phyloP scores from a whole-genome alignment of 495 filamentous ascomycete species.

The Daldinia concentrica region DNA sequence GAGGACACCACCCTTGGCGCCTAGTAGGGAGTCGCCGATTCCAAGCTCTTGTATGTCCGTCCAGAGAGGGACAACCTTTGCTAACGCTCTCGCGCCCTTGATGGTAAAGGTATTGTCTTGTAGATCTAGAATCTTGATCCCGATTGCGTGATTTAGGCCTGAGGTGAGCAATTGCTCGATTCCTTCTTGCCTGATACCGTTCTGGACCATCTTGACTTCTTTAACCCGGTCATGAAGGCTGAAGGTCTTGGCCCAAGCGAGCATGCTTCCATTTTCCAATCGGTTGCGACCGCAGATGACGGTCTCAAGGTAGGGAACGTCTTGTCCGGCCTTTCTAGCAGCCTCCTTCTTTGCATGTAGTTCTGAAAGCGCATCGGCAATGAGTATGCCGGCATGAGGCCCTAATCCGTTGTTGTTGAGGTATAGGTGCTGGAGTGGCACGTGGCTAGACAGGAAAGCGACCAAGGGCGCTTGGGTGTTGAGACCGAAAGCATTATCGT shows the following conservation, averaged over 20 bases:
- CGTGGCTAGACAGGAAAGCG: constrained; percentile 84
- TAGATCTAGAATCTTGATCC: constrained; percentile 80
- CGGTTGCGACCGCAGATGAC: constrained; percentile 95
- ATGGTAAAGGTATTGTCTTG: constrained; percentile 98
- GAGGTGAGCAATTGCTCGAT: constrained; percentile 78
- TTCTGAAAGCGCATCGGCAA: constrained; percentile 84
- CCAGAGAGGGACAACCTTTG: constrained; percentile 78
- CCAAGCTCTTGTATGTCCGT: constrained; percentile 80
- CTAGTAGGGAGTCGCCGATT: constrained; percentile 86
- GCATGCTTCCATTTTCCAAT: constrained; percentile 95
- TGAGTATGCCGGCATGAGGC: constrained; percentile 82
- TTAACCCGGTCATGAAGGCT: constrained; percentile 80
- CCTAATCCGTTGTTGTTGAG: constrained; percentile 99
- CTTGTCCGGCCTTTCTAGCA: constrained; percentile 70
- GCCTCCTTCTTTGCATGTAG: constrained; percentile 79
- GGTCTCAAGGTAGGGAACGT: constrained; percentile 85
- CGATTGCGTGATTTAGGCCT: constrained; percentile 72
- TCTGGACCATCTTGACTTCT: constrained; percentile 96
- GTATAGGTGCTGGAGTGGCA: constrained; percentile 88
- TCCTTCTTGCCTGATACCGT: constrained; percentile 95
- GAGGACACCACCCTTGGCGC: constrained; percentile 77
- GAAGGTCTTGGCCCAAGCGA: constrained; percentile 88
- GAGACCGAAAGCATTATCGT: constrained; percentile 96
- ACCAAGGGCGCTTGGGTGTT: constrained; percentile 86
- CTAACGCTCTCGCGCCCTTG: constrained; percentile 79